Evolutionary conservation across 2,329 filamentous ascomycete species (phyloP).

Genomic region (Dactylonectria macrodidyma): DNA sequence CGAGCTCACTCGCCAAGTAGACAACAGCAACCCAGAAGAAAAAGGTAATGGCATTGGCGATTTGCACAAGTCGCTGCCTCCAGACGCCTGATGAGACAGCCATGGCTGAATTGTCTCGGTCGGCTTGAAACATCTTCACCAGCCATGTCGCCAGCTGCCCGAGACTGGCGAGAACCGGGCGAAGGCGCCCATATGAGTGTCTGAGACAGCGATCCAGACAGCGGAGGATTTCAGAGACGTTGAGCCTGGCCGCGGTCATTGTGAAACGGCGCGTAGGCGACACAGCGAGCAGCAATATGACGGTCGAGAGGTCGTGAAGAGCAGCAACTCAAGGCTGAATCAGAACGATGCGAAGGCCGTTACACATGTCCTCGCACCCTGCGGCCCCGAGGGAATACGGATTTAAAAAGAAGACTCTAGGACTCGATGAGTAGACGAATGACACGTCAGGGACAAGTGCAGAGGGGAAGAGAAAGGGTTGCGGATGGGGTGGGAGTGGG

Average conservation of each 20-base stretch:
- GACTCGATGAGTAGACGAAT: slow-evolving; percentile 18
- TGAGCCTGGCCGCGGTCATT: slow-evolving; percentile 40
- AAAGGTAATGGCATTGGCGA: slow-evolving; percentile 26
- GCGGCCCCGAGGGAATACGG: slow-evolving; percentile 33
- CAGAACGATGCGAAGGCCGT: slow-evolving; percentile 27
- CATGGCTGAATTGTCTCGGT: slow-evolving; percentile 43
- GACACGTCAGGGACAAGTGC: slow-evolving; percentile 25
- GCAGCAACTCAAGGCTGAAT: slow-evolving; percentile 18
- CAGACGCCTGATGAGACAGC: slow-evolving; percentile 35
- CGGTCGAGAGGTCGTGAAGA: slow-evolving; percentile 28
- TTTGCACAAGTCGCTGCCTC: slow-evolving; percentile 31
- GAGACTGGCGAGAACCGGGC: slow-evolving; percentile 30
- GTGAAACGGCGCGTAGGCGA: slow-evolving; percentile 36
- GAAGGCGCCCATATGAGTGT: slow-evolving; percentile 44
- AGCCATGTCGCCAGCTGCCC: slow-evolving; percentile 28
- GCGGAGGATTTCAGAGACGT: slow-evolving; percentile 44
- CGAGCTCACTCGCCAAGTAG: slow-evolving; percentile 59
- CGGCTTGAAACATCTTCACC: slow-evolving; percentile 40
- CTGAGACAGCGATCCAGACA: slow-evolving; percentile 47
- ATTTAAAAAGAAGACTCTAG: slow-evolving; percentile 26
- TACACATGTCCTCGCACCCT: slow-evolving; percentile 40
- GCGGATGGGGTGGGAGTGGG: no score
- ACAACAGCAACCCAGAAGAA: slow-evolving; percentile 55
- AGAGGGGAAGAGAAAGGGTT: not conserved
- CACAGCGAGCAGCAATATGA: slow-evolving; percentile 16